A percentile compares a stretch with the other conserved stretches of the same genome.
Conservation (phyloP, 2,329 filamentous ascomycete genomes). For the Pseudogymnoascus sp. region DNA sequence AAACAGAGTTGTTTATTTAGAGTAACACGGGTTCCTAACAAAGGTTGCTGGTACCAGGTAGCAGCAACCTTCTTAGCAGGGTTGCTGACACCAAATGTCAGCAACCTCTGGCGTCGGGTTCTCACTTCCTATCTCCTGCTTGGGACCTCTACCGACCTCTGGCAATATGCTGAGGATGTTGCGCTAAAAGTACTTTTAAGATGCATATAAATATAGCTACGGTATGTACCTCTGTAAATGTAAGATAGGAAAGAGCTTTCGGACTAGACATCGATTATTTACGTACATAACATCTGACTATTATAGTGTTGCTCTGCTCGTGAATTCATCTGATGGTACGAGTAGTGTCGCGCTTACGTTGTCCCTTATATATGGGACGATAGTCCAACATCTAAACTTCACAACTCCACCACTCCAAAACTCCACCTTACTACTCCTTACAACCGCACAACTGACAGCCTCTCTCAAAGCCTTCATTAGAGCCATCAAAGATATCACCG, state of each 20-base stretch:
- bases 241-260: not conserved
- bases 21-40: no score
- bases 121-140: not conserved
- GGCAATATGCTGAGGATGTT: not conserved
- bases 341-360: not conserved
- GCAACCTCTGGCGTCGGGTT: not conserved
- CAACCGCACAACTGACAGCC: no score
- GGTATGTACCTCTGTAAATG: not conserved
- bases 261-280: not conserved
- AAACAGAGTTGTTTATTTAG: no score
- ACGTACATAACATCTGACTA: not conserved
- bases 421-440: no score
- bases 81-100: no score
- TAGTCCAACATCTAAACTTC: not conserved
- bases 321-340: not conserved
- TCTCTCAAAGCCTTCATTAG: no score
- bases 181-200: not conserved
- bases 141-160: not conserved
- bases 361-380: not conserved
- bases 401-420: no score
- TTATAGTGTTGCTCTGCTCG: not conserved
- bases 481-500: no score
- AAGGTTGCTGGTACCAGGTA: no score
- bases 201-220: no score
- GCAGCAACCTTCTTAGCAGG: not conserved